These are phyloP conservation scores for Botrytis aclada DNA, from an alignment of 2,329 filamentous ascomycete genomes.

Conservation along the genomic window DNA sequence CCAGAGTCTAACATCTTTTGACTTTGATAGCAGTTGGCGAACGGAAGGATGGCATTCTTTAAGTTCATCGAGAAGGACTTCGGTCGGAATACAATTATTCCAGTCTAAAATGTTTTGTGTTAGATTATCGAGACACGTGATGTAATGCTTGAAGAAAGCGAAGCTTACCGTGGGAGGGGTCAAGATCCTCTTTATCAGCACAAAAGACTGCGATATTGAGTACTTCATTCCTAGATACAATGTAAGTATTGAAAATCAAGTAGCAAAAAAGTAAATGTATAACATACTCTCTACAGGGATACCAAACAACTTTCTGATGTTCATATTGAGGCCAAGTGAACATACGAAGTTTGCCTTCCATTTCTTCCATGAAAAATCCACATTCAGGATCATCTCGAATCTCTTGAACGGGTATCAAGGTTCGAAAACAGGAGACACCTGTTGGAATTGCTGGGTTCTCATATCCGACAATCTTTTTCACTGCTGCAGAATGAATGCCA, in stretches of 20 bases:
- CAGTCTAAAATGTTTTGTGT: not conserved
- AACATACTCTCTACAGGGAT: conserved; percentile 47
- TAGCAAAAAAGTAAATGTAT: conserved; percentile 40
- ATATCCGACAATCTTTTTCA: not conserved
- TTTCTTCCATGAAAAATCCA: conserved; percentile 34
- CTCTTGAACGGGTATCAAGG: conserved; percentile 27
- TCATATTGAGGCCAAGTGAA: conserved; percentile 41
- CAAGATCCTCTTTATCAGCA: conserved; percentile 21
- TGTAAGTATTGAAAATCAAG: conserved; percentile 16
- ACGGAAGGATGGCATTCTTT: conserved; percentile 32
- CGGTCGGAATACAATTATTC: not conserved
- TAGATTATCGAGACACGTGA: not conserved
- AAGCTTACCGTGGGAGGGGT: not conserved
- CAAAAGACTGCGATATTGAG: conserved; percentile 25
- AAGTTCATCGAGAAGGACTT: not conserved
- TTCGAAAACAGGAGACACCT: conserved; percentile 29
- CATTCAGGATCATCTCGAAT: conserved; percentile 40
- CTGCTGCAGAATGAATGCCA: conserved; percentile 41
- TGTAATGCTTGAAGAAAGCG: not conserved
- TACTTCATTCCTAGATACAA: conserved; percentile 22
- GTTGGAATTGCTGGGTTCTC: conserved; percentile 17
- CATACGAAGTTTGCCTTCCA: conserved; percentile 32
- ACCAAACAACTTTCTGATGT: conserved; percentile 46
- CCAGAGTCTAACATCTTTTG: conserved; percentile 16
- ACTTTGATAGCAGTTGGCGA: not conserved